Evolutionary conservation across 495 filamentous ascomycete species (phyloP).

Genomic region (Aspergillus carlsbadensis): DNA sequence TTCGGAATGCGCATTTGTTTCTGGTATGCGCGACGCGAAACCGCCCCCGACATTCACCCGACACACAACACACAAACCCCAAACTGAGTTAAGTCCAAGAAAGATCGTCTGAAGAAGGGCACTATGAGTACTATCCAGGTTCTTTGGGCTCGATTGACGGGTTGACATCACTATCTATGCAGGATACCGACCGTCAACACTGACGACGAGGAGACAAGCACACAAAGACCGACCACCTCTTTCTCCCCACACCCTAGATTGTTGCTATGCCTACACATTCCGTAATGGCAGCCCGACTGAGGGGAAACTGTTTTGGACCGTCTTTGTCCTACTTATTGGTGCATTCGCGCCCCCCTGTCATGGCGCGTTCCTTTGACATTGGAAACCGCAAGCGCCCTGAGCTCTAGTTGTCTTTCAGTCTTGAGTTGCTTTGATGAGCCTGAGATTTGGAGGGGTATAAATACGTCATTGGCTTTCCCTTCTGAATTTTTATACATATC

Average conservation of each 20-base stretch:
- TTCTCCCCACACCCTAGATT: background rate
- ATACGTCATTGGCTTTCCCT: background rate
- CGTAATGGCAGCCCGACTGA: slow-evolving; percentile 2
- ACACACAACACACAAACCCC: no score
- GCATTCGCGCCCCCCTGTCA: background rate
- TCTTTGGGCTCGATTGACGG: no score
- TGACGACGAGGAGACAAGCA: no score
- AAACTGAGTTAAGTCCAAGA: no score
- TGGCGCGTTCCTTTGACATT: background rate
- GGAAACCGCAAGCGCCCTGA: background rate
- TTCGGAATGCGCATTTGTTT: no score
- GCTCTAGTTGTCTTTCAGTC: background rate
- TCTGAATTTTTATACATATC: background rate
- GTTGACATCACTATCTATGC: no score
- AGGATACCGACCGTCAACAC: no score
- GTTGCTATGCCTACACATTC: background rate
- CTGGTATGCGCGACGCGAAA: no score
- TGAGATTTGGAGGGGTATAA: background rate
- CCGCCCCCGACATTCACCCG: no score
- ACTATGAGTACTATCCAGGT: no score
- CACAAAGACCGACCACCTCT: no score
- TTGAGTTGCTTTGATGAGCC: background rate
- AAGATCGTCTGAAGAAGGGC: no score
- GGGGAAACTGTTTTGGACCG: background rate
- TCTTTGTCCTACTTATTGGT: background rate